phyloP scores from a whole-genome alignment of 2,329 filamentous ascomycete genomes.

The Colletotrichum tanaceti region DNA sequence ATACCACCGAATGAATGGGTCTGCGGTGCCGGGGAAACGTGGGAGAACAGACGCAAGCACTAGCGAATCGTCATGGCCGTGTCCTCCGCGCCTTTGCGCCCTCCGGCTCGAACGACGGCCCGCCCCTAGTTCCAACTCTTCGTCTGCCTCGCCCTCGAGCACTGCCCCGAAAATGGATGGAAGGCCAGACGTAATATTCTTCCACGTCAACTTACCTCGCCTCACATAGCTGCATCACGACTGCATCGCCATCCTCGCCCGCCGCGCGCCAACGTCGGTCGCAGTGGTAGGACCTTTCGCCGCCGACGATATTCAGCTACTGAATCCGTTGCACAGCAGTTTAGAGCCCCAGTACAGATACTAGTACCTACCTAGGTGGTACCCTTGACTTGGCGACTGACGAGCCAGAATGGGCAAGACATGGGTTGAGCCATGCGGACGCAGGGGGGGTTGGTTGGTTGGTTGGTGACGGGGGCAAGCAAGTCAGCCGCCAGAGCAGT shows the following conservation, averaged over 20 bases:
- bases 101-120: slow-evolving; percentile 12
- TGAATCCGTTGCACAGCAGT: slow-evolving; percentile 28
- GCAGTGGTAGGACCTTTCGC: slow-evolving; percentile 6
- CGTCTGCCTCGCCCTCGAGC: background rate
- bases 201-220: slow-evolving; percentile 21
- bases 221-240: background rate
- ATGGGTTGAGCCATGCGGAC: slow-evolving; percentile 29
- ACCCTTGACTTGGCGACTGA: slow-evolving; percentile 25
- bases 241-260: slow-evolving; percentile 25
- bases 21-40: background rate
- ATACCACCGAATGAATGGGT: no score
- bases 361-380: no score
- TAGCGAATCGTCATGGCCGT: background rate
- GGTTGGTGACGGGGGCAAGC: background rate
- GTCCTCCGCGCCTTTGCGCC: background rate
- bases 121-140: slow-evolving; percentile 4
- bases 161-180: slow-evolving; percentile 4
- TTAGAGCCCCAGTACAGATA: slow-evolving; percentile 16
- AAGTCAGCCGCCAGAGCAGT: background rate
- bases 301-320: slow-evolving; percentile 18
- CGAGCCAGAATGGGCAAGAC: slow-evolving; percentile 35
- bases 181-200: background rate
- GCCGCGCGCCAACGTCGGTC: background rate
- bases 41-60: slow-evolving; percentile 6
- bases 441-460: slow-evolving; percentile 18